phyloP scores from a whole-genome alignment of 2,329 filamentous ascomycete species.

The Paecilomyces formosus region DNA sequence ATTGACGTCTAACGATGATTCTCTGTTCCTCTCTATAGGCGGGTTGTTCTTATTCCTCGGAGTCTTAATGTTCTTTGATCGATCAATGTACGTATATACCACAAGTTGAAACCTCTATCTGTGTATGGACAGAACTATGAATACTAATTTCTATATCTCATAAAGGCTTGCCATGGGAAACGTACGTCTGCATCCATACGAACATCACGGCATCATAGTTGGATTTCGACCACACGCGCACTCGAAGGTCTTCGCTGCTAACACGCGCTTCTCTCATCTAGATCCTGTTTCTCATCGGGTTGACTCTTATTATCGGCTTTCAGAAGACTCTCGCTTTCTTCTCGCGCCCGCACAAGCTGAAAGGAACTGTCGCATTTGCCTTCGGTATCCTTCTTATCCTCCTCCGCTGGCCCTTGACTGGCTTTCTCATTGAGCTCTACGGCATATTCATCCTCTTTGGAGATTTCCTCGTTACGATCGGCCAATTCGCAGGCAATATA shows the following conservation, averaged over 20 bases:
- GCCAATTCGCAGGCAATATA: slow-evolving; percentile 74
- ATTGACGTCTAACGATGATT: slow-evolving; percentile 2
- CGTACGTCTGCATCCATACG: slow-evolving; percentile 41
- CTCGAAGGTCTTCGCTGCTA: not conserved
- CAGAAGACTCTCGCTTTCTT: slow-evolving; percentile 93
- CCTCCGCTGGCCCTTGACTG: slow-evolving; percentile 81
- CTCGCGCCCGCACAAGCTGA: slow-evolving; percentile 83
- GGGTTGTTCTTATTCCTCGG: slow-evolving; percentile 92
- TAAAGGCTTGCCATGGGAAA: slow-evolving; percentile 93
- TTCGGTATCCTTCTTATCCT: slow-evolving; percentile 77
- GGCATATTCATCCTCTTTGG: slow-evolving; percentile 91
- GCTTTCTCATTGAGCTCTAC: slow-evolving; percentile 85
- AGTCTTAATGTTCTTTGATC: slow-evolving; percentile 95
- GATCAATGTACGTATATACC: slow-evolving; percentile 65
- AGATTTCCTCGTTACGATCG: slow-evolving; percentile 90
- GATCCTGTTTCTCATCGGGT: slow-evolving; percentile 96
- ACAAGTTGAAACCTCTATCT: not conserved
- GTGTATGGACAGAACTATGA: not conserved
- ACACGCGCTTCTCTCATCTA: slow-evolving; percentile 29
- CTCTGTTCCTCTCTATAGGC: slow-evolving; percentile 47
- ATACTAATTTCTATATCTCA: not conserved
- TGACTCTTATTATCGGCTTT: slow-evolving; percentile 90
- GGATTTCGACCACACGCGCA: not conserved
- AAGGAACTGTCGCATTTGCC: slow-evolving; percentile 84
- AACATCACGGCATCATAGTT: not conserved